Evolutionary conservation across 2,329 filamentous ascomycete species (phyloP).

Genomic region (Ophiobolus disseminans): DNA sequence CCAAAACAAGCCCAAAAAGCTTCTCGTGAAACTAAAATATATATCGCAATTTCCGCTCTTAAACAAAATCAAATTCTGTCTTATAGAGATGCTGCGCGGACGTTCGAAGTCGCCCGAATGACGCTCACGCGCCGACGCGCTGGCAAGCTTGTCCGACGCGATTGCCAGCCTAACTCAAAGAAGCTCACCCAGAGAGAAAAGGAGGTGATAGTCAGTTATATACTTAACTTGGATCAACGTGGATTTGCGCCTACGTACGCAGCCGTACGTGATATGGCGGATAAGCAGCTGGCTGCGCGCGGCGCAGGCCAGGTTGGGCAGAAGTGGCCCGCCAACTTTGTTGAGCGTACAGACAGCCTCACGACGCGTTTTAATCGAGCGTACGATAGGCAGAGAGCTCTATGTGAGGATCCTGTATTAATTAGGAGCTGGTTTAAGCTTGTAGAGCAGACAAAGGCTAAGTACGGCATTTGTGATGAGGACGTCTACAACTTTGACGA

Average conservation of each 20-base stretch:
- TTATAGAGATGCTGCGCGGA: constrained; percentile 1
- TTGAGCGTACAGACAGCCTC: too few relatives aligned
- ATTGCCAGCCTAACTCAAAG: constrained; percentile 9
- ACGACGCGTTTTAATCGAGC: too few relatives aligned
- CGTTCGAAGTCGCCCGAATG: constrained; percentile 3
- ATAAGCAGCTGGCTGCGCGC: too few relatives aligned
- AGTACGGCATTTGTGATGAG: constrained; percentile 21
- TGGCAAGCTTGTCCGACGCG: constrained; percentile 8
- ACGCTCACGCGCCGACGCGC: constrained; percentile 12
- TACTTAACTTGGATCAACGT: not conserved
- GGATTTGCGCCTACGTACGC: not conserved
- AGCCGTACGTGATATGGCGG: too few relatives aligned
- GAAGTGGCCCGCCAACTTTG: too few relatives aligned
- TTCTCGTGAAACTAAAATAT: constrained; percentile 6
- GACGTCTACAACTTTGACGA: too few relatives aligned
- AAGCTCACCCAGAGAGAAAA: not conserved
- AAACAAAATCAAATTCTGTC: constrained; percentile 2
- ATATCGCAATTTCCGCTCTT: constrained; percentile 8
- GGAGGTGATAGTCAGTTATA: not conserved
- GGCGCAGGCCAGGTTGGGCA: too few relatives aligned
- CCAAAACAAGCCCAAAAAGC: not conserved
- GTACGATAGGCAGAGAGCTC: not conserved
- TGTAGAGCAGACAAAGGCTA: constrained; percentile 14
- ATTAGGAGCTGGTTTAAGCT: constrained; percentile 12
- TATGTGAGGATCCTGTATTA: not conserved